Evolutionary conservation across 306 rosid species (phyloP), one percentile per base, ranked within the genome.

Genomic region (Quercus aquifolioides): DNA sequence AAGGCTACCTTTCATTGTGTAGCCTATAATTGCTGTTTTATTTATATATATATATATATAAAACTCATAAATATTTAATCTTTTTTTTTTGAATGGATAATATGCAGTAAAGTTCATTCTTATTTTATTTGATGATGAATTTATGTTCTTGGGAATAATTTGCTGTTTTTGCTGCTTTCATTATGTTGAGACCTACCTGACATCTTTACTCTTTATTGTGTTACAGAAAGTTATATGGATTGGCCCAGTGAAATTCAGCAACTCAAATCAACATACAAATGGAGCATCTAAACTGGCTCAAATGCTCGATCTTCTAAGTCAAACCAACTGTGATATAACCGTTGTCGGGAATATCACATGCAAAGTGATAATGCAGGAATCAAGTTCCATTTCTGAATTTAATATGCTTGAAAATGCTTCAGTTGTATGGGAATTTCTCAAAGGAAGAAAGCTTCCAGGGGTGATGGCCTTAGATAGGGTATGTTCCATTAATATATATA

Each of bases 391-490:
- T 58, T 88, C 87, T 73, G 79, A 52, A 56, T 67, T 85, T 80
- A 84, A 76, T 78, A 84, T 79, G 85, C 28, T 95, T 74, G 88
- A 84, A 81, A 85, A 87, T 88, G 94, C 97, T 85, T 90, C 99
- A 5, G 96, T 87, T 73, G 87, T 91, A 75, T 92, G 99, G 99
- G 96, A 90, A 80, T 91, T 89, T 90, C 91, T 95, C 79, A 91
- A 93, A 85, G 92, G 95, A 84, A 89, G 94, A 84, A 91, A 89
- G 83, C 98, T 92, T 73, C 98, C 98, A 5, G 98, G 96, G 54
- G 88, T 90, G 76, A 59, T 76, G 77, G 97, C 97, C 74, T 78
- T 92, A 23, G 99, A 92, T 83, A 91, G 88, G 75, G 99, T 95
- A 86, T 55, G 88, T 68, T 74, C 38, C 73, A 21, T 7, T 19